Base-by-base conservation (phyloP, 106 monocot genomes). In the Gastrodia elata region DNA sequence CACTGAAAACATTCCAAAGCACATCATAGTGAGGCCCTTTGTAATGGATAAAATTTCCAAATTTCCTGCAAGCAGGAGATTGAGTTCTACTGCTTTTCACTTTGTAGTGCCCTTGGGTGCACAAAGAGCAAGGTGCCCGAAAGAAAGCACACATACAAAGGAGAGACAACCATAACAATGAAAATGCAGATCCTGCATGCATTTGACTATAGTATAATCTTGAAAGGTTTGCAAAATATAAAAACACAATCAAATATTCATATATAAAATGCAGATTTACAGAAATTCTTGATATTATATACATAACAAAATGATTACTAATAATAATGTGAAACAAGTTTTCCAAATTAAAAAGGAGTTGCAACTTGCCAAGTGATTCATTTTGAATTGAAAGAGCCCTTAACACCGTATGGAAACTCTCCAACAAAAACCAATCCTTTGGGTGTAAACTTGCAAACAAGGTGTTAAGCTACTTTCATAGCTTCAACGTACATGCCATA, bases 401-500 rank as follows among this genome's bases (percentile, higher is more conserved):
- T 64, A 13, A 83, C 64, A 73, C 95, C 95, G 71, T 84, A 82
- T 38, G 95, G 95, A 15, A 95, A 84, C 79, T 95, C 95, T 26
- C 95, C 92, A 20, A 95, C 85, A 81, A 95, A 95, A 69, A 89
- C 83, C 73, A 92, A 68, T 35, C 87, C 87, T 74, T 89, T 95
- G 18, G 95, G 95, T 69, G 85, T 69, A 67, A 92, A 92, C 77
- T 84, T 92, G 49, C 87, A 83, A 83, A 95, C 87, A 75, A 89
- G 87, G 55, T 92, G 83, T 34, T 73, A 85, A 18, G 92, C 89
- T 46, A 91, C 95, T 82, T 78, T 92, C 89, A 92, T 87, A 58
- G 95, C 91, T 89, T 92, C 91, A 61, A 80, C 76, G 78, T 89
- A 95, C 95, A 95, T 89, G 34, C 84, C 92, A 79, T 86, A 76